phyloP scores from a whole-genome alignment of 495 filamentous ascomycete species.

The Daldinia grandis region DNA sequence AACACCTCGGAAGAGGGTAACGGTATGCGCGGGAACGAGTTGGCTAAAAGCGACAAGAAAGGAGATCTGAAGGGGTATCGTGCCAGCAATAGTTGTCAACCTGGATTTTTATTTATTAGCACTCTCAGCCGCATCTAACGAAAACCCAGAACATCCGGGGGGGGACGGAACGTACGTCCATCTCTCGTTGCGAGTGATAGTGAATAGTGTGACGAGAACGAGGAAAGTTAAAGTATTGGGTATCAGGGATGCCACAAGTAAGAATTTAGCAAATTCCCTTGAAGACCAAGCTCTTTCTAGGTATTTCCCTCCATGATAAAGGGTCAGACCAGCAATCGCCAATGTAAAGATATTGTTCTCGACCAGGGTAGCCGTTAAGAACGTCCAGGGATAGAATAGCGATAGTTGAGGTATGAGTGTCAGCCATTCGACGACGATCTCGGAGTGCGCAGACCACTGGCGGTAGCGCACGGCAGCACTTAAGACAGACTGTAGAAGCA shows the following conservation, averaged over 20 bases:
- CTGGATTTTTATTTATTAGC: conserved; percentile 51
- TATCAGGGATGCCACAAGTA: conserved; percentile 76
- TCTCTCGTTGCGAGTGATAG: conserved; percentile 69
- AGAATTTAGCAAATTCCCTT: conserved; percentile 90
- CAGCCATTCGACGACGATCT: conserved; percentile 81
- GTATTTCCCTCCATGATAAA: conserved; percentile 95
- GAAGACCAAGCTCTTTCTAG: conserved; percentile 96
- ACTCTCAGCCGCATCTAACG: conserved; percentile 3
- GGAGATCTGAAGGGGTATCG: conserved; percentile 85
- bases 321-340: conserved; percentile 76
- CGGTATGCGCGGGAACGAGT: conserved; percentile 97
- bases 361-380: conserved; percentile 84
- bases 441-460: conserved; percentile 63
- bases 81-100: conserved; percentile 82
- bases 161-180: conserved; percentile 68
- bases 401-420: conserved; percentile 84
- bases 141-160: neutral
- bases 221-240: conserved; percentile 81
- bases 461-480: conserved; percentile 80
- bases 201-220: conserved; percentile 75
- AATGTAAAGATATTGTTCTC: conserved; percentile 94
- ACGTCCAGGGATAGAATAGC: conserved; percentile 91
- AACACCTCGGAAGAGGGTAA: conserved; percentile 86
- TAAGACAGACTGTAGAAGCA: conserved; percentile 79
- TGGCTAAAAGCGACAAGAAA: conserved; percentile 99